phyloP scores from a whole-genome alignment of 345 rosid genomes.

The Abelmoschus esculentus region DNA sequence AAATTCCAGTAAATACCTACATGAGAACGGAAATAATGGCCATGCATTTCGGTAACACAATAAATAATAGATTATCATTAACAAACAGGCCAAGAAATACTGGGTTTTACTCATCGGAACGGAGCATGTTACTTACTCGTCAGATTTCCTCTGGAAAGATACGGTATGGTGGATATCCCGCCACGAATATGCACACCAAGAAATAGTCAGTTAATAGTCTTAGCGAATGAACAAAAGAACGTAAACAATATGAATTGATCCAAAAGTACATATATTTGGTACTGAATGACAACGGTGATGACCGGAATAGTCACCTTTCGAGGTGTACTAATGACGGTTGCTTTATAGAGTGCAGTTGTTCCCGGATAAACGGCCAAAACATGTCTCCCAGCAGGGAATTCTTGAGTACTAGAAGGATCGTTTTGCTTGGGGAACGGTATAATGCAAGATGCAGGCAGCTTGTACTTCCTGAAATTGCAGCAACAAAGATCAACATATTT shows the following conservation, averaged over 20 bases:
- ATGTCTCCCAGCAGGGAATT: slow-evolving; percentile 57
- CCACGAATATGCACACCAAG: slow-evolving; percentile 19
- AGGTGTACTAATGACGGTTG: slow-evolving; percentile 72
- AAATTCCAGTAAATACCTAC: slow-evolving; percentile 80
- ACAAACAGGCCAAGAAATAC: not conserved
- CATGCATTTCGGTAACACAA: not conserved
- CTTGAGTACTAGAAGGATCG: slow-evolving; percentile 52
- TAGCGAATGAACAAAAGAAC: not conserved
- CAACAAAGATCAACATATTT: slow-evolving; percentile 5
- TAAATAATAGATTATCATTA: not conserved
- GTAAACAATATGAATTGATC: not conserved
- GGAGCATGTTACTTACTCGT: slow-evolving; percentile 57
- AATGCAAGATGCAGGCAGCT: slow-evolving; percentile 64
- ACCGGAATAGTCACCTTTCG: slow-evolving; percentile 46
- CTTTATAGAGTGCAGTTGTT: slow-evolving; percentile 92
- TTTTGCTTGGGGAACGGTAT: slow-evolving; percentile 85
- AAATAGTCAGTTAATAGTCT: slow-evolving; percentile 25
- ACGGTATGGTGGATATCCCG: slow-evolving; percentile 12
- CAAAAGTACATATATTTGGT: not conserved
- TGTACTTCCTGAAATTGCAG: slow-evolving; percentile 60
- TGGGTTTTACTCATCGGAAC: not conserved
- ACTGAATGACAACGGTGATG: not conserved
- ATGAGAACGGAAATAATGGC: slow-evolving; percentile 1
- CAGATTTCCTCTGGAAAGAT: slow-evolving; percentile 64
- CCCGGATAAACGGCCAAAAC: slow-evolving; percentile 99